Conservation (phyloP, 352 stramenopile genomes). For the Aphanomyces invadans region DNA sequence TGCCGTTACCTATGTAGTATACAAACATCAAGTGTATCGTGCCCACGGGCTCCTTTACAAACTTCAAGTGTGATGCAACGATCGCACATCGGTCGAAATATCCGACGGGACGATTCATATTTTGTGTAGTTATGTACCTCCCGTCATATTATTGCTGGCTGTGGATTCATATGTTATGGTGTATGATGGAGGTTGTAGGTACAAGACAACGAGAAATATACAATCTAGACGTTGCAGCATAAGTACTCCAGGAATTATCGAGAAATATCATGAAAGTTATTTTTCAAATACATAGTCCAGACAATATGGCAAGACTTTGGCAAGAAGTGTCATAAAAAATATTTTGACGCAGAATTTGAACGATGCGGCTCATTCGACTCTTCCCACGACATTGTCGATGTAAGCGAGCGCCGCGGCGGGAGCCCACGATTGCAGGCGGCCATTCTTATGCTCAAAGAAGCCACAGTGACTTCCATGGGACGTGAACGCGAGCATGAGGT, state of each 20-base stretch:
- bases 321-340: no score
- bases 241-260: no score
- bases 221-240: no score
- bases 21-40: conserved; percentile 3
- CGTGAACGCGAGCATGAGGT: conserved; percentile 49
- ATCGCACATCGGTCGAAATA: neutral
- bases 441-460: conserved; percentile 49
- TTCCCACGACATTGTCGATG: conserved; percentile 38
- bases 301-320: no score
- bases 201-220: no score
- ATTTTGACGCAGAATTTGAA: no score
- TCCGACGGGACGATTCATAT: neutral
- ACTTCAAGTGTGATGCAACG: neutral
- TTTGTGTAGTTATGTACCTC: neutral
- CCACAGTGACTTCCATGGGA: conserved; percentile 60
- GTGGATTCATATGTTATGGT: no score
- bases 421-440: conserved; percentile 54
- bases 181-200: no score
- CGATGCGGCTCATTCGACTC: no score
- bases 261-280: no score
- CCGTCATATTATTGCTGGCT: no score
- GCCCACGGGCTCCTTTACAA: neutral
- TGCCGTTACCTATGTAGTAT: neutral
- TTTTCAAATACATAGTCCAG: no score
- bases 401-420: conserved; percentile 54